Evolutionary conservation across 129 eudicot species (phyloP), one percentile per base, ranked within the genome.

Genomic region (Escallonia rubra): DNA sequence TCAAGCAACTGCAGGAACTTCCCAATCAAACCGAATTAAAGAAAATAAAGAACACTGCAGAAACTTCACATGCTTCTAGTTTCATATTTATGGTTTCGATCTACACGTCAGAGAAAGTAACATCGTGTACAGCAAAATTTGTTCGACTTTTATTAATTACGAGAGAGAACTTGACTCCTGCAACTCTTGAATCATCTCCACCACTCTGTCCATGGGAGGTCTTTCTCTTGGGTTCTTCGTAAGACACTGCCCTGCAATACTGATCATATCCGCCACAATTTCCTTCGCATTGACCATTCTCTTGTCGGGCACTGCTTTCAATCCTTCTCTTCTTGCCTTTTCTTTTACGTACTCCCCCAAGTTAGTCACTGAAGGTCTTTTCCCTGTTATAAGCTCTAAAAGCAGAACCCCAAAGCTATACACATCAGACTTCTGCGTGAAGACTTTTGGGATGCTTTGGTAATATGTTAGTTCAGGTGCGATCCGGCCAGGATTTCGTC

Each of bases 381-480:
- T 81, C 43, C 86, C 82, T 0, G 79, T 81, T 7, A 81, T 78
- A 72, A 76, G 73, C 65, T 81, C 86, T 67, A 81, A 61, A 63
- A 81, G 72, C 73, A 76, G 39, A 23, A 81, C 66, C 71, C 82
- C 86, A 16, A 81, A 76, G 43, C 86, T 81, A 68, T 76, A 81
- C 7, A 76, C 82, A 54, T 77, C 86, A 7, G 82, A 76, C 41
- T 70, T 55, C 2, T 74, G 77, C 7, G 78, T 77, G 70, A 82
- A 77, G 7, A 68, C 61, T 55, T 50, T 82, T 12, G 77, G 61
- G 34, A 23, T 23, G 12, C 67, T 64, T 3, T 53, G 75, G 56
- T 75, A 70, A n/a, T 59, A 80, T 61, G 86, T 82, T 70, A 74
- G 62, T 56, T 82, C 83, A 4, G 86, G 83, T 34, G 86, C 83